Evolutionary conservation across 768 basidiomycete species (phyloP), one percentile per base, ranked within the genome.

Genomic region (Psilocybe sp.): DNA sequence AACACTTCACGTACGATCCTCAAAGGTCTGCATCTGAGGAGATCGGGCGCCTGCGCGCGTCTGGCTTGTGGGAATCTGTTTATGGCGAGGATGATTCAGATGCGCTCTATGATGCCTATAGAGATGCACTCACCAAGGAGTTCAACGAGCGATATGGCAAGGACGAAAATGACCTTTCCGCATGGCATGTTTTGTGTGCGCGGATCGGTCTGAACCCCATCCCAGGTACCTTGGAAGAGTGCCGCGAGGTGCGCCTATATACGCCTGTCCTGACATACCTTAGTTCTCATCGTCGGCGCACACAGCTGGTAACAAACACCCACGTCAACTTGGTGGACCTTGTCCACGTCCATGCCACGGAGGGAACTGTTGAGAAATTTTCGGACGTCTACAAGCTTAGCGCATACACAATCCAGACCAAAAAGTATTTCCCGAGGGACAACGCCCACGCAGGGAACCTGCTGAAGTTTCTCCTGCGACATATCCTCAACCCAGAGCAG

Each of bases 281-380:
- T 5, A 33, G 10, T 14, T 16, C 19, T 12, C 19, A 35, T 9
- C 2, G 8, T 10, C 15, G 39, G 13, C 6, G 23, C n/a, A 11
- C 38, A 14, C 37, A 71, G 69, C 57, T 49, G 3, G 64, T 72
- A 4, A 43, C 50, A 10, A 50, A 44, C 14, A 62, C 60, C 2
- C 64, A 70, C 45, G 70, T 73, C 46, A 75, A 75, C 47, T 50
- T 73, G 12, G 63, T 72, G 1, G 71, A 74, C 53, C 54, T 74
- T 4, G 58, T 69, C 8, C 65, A 72, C 45, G 42, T 46, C 2
- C 43, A 34, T 5, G 48, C 45, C 1, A 54, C 56, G 2, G 40
- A 47, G 1, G 32, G 46, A 4, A 38, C 40, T 0, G 51, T 66
- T 7, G 52, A 16, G 0, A 49, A 52, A 0, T 72, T 70, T 53